A percentile compares a stretch with the other conserved stretches of the same genome.
Conservation (phyloP, 352 stramenopile genomes). For the Globisporangium ultimum region DNA sequence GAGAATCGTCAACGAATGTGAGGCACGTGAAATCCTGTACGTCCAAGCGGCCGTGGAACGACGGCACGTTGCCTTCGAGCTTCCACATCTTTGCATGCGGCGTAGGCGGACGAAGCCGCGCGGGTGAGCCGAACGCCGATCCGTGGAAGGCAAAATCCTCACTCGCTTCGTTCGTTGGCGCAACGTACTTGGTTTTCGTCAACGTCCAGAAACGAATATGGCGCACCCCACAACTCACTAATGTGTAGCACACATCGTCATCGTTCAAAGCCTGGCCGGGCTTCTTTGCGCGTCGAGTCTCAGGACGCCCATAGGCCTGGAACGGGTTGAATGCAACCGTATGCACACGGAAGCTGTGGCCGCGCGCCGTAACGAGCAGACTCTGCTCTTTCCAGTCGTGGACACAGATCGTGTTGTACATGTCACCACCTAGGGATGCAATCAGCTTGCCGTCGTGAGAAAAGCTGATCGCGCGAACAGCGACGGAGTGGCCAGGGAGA, state of each 20-base stretch:
- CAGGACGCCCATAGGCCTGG: slow-evolving; percentile 58
- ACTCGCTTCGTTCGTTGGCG: slow-evolving; percentile 37
- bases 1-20: slow-evolving; percentile 67
- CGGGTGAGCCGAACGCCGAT: slow-evolving; percentile 54
- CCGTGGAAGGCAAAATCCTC: slow-evolving; percentile 60
- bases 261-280: slow-evolving; percentile 65
- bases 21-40: slow-evolving; percentile 71
- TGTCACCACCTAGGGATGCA: slow-evolving; percentile 59
- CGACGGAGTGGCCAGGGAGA: slow-evolving; percentile 49
- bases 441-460: slow-evolving; percentile 70
- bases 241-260: slow-evolving; percentile 65
- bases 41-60: slow-evolving; percentile 61
- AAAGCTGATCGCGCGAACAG: slow-evolving; percentile 61
- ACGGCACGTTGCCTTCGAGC: slow-evolving; percentile 68
- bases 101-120: slow-evolving; percentile 40
- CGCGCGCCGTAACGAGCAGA: slow-evolving; percentile 46
- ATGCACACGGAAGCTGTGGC: slow-evolving; percentile 67
- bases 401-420: slow-evolving; percentile 79
- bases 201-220: slow-evolving; percentile 79
- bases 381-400: slow-evolving; percentile 69
- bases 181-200: slow-evolving; percentile 47
- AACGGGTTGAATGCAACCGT: slow-evolving; percentile 68
- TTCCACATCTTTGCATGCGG: slow-evolving; percentile 68
- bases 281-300: slow-evolving; percentile 42
- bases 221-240: slow-evolving; percentile 67